A percentile compares a stretch with the other conserved stretches of the same genome.
Evolutionary conservation across 73 alveolate species (phyloP).

Genomic region (Paramecium bursaria): DNA sequence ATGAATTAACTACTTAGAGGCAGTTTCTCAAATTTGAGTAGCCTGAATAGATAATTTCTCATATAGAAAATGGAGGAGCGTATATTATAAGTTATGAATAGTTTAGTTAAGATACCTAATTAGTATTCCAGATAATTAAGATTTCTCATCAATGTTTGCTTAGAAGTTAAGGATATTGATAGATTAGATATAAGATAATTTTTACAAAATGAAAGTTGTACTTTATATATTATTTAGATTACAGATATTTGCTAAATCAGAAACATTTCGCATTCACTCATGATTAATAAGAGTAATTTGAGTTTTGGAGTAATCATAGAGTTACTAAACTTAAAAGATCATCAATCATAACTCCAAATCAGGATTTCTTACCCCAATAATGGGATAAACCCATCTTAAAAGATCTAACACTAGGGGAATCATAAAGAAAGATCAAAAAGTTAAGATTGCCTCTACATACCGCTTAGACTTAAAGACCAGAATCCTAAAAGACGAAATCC

Average conservation of each 20-base stretch:
- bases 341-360: not conserved
- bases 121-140: slow-evolving; percentile 1
- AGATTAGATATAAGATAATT: slow-evolving; percentile 26
- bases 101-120: slow-evolving; percentile 32
- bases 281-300: slow-evolving; percentile 28
- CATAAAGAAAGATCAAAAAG: not conserved
- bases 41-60: slow-evolving; percentile 1
- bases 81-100: not conserved
- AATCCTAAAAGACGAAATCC: slow-evolving; percentile 11
- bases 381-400: not conserved
- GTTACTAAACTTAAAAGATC: not conserved
- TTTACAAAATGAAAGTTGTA: slow-evolving; percentile 24
- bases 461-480: not conserved
- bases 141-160: slow-evolving; percentile 5
- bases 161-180: slow-evolving; percentile 29
- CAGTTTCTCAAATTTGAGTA: not conserved
- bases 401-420: not conserved
- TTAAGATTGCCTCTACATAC: not conserved
- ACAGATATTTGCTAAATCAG: not conserved
- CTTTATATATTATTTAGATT: too few relatives aligned
- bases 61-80: slow-evolving; percentile 46
- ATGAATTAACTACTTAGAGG: slow-evolving; percentile 10
- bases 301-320: slow-evolving; percentile 32
- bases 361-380: not conserved
- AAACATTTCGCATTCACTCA: slow-evolving; percentile 23